Evolutionary conservation across 176 grass and related monocot species (phyloP).

Genomic region (Alopecurus myosuroides): DNA sequence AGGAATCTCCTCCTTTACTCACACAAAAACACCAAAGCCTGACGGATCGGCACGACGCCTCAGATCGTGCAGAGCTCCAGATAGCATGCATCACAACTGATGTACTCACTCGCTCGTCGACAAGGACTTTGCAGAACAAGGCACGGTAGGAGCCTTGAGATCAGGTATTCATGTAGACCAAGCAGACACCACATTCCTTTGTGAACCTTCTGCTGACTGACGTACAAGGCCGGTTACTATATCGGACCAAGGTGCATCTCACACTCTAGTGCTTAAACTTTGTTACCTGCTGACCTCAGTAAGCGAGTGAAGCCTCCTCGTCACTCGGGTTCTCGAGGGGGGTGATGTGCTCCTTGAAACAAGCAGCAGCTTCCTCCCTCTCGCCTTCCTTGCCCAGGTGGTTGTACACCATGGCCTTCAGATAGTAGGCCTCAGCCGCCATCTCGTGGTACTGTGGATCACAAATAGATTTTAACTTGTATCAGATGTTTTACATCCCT

Average conservation of each 20-base stretch:
- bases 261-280: not conserved
- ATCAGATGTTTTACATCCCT: not conserved
- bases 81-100: not conserved
- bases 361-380: slow-evolving; percentile 61
- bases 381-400: slow-evolving; percentile 48
- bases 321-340: slow-evolving; percentile 49
- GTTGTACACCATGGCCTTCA: slow-evolving; percentile 74
- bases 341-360: slow-evolving; percentile 59
- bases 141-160: not conserved
- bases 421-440: slow-evolving; percentile 74
- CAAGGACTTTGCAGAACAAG: not conserved
- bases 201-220: not conserved
- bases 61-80: not conserved
- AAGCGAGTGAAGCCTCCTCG: slow-evolving; percentile 49
- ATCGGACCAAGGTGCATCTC: not conserved
- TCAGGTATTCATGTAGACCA: not conserved
- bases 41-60: too few species aligned
- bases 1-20: too few species aligned
- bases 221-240: not conserved
- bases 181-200: not conserved
- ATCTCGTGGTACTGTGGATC: slow-evolving; percentile 77
- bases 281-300: not conserved
- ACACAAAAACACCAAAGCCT: too few species aligned
- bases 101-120: not conserved
- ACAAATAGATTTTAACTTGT: not conserved